phyloP scores from a whole-genome alignment of 495 filamentous ascomycete species.

The Lophiostoma macrostomum region DNA sequence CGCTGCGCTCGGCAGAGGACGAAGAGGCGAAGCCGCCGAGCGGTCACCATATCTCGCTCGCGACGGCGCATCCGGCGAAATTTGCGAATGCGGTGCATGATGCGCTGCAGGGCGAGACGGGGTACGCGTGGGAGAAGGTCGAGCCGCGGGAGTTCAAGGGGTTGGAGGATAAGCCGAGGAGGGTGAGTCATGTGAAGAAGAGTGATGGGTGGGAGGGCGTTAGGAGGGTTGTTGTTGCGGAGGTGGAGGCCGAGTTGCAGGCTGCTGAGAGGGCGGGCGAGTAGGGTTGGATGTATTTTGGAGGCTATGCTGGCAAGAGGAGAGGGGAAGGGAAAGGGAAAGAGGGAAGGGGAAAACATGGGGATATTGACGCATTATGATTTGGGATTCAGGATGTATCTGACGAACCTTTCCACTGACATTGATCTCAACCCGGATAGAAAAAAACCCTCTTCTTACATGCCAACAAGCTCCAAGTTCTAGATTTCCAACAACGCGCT shows the following conservation, averaged over 20 bases:
- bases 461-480: no score
- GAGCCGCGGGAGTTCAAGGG: constrained; percentile 76
- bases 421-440: no score
- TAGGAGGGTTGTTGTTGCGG: constrained; percentile 35
- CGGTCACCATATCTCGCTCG: constrained; percentile 70
- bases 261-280: constrained; percentile 10
- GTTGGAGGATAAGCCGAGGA: constrained; percentile 62
- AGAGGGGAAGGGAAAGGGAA: background rate
- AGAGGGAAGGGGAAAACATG: background rate
- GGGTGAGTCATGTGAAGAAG: constrained; percentile 48
- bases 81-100: constrained; percentile 75
- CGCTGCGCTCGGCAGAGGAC: constrained; percentile 62
- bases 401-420: no score
- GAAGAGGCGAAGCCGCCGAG: constrained; percentile 43
- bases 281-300: background rate
- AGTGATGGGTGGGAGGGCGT: constrained; percentile 40
- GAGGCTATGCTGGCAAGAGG: background rate
- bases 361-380: constrained; percentile 1
- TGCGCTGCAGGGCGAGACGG: constrained; percentile 62
- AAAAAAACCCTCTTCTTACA: no score
- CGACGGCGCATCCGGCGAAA: constrained; percentile 93
- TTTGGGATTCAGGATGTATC: no score
- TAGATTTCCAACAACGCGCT: no score
- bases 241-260: constrained; percentile 37
- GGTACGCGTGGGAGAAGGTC: constrained; percentile 70